phyloP scores from a whole-genome alignment of 2,329 filamentous ascomycete genomes.

The Colletotrichum lupini region DNA sequence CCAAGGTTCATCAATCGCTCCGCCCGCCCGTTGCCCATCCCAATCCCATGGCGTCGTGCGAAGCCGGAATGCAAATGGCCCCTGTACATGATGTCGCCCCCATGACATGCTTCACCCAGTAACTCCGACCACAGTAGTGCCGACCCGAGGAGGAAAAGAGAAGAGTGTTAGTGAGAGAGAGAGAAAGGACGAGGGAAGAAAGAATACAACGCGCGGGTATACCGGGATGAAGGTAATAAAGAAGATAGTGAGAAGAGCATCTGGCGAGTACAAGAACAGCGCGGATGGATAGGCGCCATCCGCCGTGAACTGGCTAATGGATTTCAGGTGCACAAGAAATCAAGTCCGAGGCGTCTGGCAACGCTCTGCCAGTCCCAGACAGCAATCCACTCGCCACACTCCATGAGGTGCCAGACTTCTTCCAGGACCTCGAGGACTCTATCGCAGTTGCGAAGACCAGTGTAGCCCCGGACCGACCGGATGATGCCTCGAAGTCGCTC shows the following conservation, averaged over 20 bases:
- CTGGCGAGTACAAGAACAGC: not conserved
- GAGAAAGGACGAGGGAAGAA: not conserved
- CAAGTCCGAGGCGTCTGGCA: slow-evolving; percentile 62
- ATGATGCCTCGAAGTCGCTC: slow-evolving; percentile 63
- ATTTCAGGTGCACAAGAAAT: slow-evolving; percentile 63
- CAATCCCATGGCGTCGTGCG: not conserved
- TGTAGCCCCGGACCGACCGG: slow-evolving; percentile 65
- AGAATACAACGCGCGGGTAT: slow-evolving; percentile 32
- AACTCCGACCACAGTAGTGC: slow-evolving; percentile 15
- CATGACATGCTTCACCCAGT: slow-evolving; percentile 17
- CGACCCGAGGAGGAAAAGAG: not conserved
- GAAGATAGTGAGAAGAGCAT: too few relatives aligned
- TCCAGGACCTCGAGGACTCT: slow-evolving; percentile 64
- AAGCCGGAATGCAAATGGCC: slow-evolving; percentile 7
- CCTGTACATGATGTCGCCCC: slow-evolving; percentile 19
- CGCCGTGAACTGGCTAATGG: not conserved
- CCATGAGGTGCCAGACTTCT: slow-evolving; percentile 70
- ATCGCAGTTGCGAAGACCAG: slow-evolving; percentile 69
- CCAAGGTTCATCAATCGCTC: not conserved
- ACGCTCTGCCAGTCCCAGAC: slow-evolving; percentile 75
- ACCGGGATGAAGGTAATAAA: slow-evolving; percentile 18
- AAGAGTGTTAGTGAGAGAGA: not conserved
- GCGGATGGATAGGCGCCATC: not conserved
- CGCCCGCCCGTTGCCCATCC: not conserved
- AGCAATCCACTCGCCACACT: slow-evolving; percentile 64